Base-by-base conservation (phyloP, 2,329 filamentous ascomycete species). In the Cladophialophora exuberans region DNA sequence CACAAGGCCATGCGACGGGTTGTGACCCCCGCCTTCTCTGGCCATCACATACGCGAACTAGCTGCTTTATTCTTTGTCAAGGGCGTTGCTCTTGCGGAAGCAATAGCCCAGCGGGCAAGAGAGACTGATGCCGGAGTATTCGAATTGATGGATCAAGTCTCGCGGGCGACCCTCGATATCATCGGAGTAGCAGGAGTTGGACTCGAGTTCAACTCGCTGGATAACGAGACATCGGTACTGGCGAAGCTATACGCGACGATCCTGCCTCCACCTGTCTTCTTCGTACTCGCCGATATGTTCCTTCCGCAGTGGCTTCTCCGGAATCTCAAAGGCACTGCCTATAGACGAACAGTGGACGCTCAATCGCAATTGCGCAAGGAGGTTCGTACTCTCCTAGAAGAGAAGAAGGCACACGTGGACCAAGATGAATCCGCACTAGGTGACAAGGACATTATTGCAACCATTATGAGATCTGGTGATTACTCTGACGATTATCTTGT, bases 1-100 rank as follows among this genome's bases (percentile, higher is more conserved):
- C 93, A 97, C 71, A 93, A 88, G 73, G 61, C 58, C 18, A 88
- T 91, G 73, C 82, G 92, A 45, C 91, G 87, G 68, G 84, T 86
- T 54, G 80, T 96, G 17, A 83, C 86, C 74, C 90, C 90, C 0
- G 88, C 89, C 1, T 96, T 96, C 69, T 80, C 84, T 13, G 94
- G 90, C 66, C 82, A 90, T 17, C 89, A 94, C 64, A 78, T 95
- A 68, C 95, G 94, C 68, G 82, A 92, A 54, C 74, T 96, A 13
- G 93, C 94, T 64, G 86, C 89, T 0, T 73, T 87, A 4, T 96
- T 96, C 71, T 96, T 90, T 90, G 65, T 72, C n/a, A 96, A 95
- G 72, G 82, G 86, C 1, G 70, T 80, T 4, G 85, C 92, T 67
- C 81, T 86, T 62, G 83, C 85, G 6, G 71, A 81, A 23, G 79